These are phyloP conservation scores for Pestalotiopsis sp. DNA, from an alignment of 2,329 filamentous ascomycete genomes.

Conservation along the genomic window DNA sequence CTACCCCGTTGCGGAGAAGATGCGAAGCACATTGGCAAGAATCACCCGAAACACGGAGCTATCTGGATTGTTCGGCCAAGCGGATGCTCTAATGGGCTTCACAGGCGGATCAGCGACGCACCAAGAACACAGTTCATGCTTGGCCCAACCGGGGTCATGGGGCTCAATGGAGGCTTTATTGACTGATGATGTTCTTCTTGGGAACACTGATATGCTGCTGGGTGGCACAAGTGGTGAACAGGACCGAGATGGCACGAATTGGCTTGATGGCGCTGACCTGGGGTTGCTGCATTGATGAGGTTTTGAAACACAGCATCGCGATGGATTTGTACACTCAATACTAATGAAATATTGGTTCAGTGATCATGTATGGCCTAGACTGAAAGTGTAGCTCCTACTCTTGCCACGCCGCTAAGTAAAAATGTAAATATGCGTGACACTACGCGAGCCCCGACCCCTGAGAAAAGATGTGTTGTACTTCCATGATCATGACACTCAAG, in stretches of 20 bases:
- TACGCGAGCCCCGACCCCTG: too few species aligned
- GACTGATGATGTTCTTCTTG: not conserved
- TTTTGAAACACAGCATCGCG: not conserved
- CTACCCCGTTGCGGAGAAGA: not conserved
- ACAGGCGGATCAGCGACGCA: not conserved
- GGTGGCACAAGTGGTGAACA: not conserved
- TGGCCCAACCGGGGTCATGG: not conserved
- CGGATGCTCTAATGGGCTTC: not conserved
- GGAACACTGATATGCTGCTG: not conserved
- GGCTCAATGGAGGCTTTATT: not conserved
- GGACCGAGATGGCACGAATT: not conserved
- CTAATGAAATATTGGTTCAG: not conserved
- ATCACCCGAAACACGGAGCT: not conserved
- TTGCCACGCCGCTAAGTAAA: too few species aligned
- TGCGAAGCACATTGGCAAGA: not conserved
- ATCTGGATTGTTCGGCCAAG: not conserved
- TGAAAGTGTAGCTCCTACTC: too few species aligned
- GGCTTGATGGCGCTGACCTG: not conserved
- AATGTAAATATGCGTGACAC: too few species aligned
- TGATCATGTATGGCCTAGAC: not conserved
- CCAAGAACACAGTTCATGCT: not conserved
- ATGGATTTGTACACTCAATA: not conserved
- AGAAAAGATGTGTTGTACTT: too few species aligned
- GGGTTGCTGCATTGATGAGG: not conserved
- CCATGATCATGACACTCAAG: too few species aligned